phyloP scores from a whole-genome alignment of 2,329 filamentous ascomycete species.

The Pseudogymnoascus sp. region DNA sequence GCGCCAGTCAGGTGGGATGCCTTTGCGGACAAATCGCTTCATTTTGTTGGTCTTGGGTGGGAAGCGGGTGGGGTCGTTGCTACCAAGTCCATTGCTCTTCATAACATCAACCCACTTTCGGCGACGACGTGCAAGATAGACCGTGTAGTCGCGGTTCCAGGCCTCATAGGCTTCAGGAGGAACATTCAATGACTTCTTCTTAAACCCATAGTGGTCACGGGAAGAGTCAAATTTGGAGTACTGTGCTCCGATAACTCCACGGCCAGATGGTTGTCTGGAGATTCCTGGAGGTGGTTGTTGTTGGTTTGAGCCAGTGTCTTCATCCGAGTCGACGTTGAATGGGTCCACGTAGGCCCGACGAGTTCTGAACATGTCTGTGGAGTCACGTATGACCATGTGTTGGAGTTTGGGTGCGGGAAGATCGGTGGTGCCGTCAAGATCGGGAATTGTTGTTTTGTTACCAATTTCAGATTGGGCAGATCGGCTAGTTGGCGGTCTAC shows the following conservation, averaged over 20 bases:
- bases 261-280: not conserved
- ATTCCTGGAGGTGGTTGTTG: not conserved
- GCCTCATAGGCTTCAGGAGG: conserved; percentile 69
- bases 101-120: conserved; percentile 78
- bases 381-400: not conserved
- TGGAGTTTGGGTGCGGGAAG: not conserved
- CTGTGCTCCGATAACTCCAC: not conserved
- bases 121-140: conserved; percentile 65
- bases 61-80: conserved; percentile 66
- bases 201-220: conserved; percentile 86
- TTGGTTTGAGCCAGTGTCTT: not conserved
- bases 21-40: conserved; percentile 86
- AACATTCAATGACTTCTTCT: conserved; percentile 76
- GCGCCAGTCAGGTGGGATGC: conserved; percentile 87
- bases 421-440: not conserved
- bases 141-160: conserved; percentile 70
- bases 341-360: not conserved
- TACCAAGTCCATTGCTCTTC: conserved; percentile 67
- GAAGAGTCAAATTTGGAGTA: conserved; percentile 19
- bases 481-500: conserved; percentile 12
- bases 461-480: conserved; percentile 15
- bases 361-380: not conserved
- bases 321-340: not conserved
- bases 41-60: conserved; percentile 74
- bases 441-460: not conserved